Evolutionary conservation across 371 early-diverging fungal genomes (phyloP), one percentile per base, ranked within the genome.

Genomic region (Mortierella sp.): DNA sequence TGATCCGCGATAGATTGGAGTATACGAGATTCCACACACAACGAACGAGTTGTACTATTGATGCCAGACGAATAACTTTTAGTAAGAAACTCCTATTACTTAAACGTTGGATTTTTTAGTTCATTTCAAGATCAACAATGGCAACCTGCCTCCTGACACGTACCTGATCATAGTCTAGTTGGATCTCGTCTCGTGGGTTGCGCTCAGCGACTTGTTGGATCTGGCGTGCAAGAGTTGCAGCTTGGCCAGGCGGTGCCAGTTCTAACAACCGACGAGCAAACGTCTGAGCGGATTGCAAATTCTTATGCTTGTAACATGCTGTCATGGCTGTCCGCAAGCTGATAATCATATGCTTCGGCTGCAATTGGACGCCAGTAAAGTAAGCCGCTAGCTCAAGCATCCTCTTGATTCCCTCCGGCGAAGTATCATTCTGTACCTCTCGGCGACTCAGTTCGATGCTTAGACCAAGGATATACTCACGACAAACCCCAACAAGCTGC

Each of bases 301-400:
- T 95, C 86, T 91, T 92, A 55, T 86, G 83, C 87, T 94, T 95
- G 85, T 91, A 95, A 10, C 93, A 90, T 60, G 90, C 88, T 36
- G 89, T 90, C 91, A 96, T 94, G 22, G 97, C 98, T 67, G 92
- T 90, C 24, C 92, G 90, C 69, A 98, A 84, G 40, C 93, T 90
- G 24, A 97, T 88, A 71, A 94, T 94, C 83, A 93, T 85, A 83
- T 99, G 99, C 21, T 91, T 88, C 3, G 94, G 91, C 68, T 97
- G 95, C 58, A 99, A 87, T 66, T 94, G 88, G 83, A 97, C 96
- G 72, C 96, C 94, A 5, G 99, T 95, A 78, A 97, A 97, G 86
- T 97, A 98, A 4, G 96, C 95, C 1, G 97, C 96, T 48, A 99
- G 88, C 77, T 97, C 98, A 11, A 97, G 78, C 47, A 91, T 90